A percentile compares a stretch with the other conserved stretches of the same genome.
Evolutionary conservation across 2,329 filamentous ascomycete species (phyloP).

Genomic region (Talaromyces piceae): DNA sequence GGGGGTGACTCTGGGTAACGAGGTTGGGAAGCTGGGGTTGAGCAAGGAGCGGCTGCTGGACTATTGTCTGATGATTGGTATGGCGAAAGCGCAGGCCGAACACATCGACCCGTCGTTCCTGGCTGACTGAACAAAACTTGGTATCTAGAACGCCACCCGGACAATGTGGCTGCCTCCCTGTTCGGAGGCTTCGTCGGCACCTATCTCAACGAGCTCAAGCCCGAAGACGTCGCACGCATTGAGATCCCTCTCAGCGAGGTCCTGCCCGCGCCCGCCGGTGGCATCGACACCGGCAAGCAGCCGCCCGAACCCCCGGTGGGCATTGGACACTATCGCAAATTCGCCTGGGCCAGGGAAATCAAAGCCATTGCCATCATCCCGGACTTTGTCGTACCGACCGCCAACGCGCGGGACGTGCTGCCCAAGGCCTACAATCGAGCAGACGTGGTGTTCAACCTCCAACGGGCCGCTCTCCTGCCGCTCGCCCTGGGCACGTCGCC

Average conservation of each 20-base stretch:
- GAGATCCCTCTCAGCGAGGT: slow-evolving; percentile 95
- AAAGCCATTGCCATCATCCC: slow-evolving; percentile 96
- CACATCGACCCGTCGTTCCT: too few relatives aligned
- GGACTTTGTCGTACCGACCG: slow-evolving; percentile 91
- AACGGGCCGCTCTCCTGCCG: slow-evolving; percentile 83
- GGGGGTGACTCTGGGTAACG: slow-evolving; percentile 85
- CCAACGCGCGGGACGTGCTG: slow-evolving; percentile 77
- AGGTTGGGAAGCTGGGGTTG: slow-evolving; percentile 72
- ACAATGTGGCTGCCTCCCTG: slow-evolving; percentile 89
- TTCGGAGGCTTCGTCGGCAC: slow-evolving; percentile 97
- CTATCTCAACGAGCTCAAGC: slow-evolving; percentile 84
- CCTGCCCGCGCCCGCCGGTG: slow-evolving; percentile 79
- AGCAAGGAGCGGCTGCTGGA: slow-evolving; percentile 79
- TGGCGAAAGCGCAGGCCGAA: too few relatives aligned
- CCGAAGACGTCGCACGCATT: slow-evolving; percentile 79
- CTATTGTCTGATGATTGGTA: slow-evolving; percentile 94
- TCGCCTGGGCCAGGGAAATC: slow-evolving; percentile 88
- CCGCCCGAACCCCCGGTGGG: slow-evolving; percentile 84
- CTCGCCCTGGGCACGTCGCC: slow-evolving; percentile 84
- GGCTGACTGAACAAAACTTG: neutral
- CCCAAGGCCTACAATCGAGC: slow-evolving; percentile 70
- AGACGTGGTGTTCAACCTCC: slow-evolving; percentile 89
- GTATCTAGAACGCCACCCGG: slow-evolving; percentile 64
- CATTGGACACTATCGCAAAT: slow-evolving; percentile 95
- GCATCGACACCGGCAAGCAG: slow-evolving; percentile 76